Evolutionary conservation across 1,139 yeast species (phyloP), one percentile per base, ranked within the genome.

Genomic region (Candida sojae): DNA sequence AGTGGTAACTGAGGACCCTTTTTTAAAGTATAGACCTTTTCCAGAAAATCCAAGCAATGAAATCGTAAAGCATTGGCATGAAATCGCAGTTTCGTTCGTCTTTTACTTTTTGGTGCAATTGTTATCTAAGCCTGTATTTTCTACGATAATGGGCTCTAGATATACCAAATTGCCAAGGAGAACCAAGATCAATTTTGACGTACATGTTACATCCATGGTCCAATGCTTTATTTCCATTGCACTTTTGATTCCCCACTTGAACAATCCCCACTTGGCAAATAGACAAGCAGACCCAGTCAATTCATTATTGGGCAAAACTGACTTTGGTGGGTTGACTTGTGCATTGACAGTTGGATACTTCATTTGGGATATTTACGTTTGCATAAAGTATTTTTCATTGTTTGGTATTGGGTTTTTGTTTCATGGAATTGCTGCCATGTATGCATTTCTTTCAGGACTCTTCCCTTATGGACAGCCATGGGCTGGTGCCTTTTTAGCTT

Each of bases 151-250:
- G 50, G 79, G 83, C 13, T 63, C 68, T 25, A 58, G 73, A 44
- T 87, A 88, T 66, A 74, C 73, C 8, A 57, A 66, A 8, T 71
- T 84, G 49, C 62, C 71, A 32, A 57, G 58, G 31, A 79, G 81
- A 53, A 75, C 79, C 33, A 73, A 73, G 58, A 64, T 86, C 57
- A 92, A 93, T 64, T 89, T 89, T 60, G 96, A 91, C 63, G 86
- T 92, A 57, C 97, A 93, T 65, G 79, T 88, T 21, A 97, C 91
- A 3, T 89, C 98, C 2, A 87, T 87, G 82, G 77, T 91, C 37
- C 97, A 93, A 66, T 80, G 92, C 48, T 49, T 84, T 3, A 54
- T 86, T 39, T 84, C 91, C 43, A 61, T 86, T 45, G 59, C 63
- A 6, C 58, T 82, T 8, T 75, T 84, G 38, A 59, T 79, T 39